Percentiles rank a stretch among this genome's conserved stretches.
These are phyloP conservation scores for Gossypium lobatum DNA, from an alignment of 441 rosid species.

Conservation along the genomic window DNA sequence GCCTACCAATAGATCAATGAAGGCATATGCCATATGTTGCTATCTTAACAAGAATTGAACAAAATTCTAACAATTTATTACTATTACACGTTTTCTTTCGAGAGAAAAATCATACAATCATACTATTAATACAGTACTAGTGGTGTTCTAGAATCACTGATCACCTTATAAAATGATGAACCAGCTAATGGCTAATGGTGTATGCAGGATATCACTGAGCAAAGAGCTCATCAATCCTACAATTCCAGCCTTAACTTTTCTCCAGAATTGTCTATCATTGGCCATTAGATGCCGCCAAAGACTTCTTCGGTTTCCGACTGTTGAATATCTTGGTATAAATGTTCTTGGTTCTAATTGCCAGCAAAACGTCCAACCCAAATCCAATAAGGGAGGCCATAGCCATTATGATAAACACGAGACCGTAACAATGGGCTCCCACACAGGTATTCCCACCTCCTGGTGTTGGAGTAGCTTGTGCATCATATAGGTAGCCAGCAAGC, in stretches of 20 bases:
- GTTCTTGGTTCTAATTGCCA: conserved; percentile 48
- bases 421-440: conserved; percentile 70
- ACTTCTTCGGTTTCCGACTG: conserved; percentile 34
- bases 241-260: neutral
- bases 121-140: neutral
- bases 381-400: conserved; percentile 52
- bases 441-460: conserved; percentile 75
- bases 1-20: neutral
- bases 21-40: neutral
- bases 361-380: conserved; percentile 49
- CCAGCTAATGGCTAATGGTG: neutral
- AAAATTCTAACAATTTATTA: neutral
- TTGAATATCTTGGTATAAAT: conserved; percentile 39
- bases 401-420: conserved; percentile 63
- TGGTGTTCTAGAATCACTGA: neutral
- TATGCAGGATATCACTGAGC: conserved; percentile 1
- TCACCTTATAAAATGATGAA: neutral
- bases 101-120: neutral
- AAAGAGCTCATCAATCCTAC: conserved; percentile 20
- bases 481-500: conserved; percentile 69
- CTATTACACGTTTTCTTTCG: neutral
- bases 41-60: neutral
- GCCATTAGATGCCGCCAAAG: conserved; percentile 1
- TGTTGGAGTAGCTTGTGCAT: conserved; percentile 53
- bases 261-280: neutral